A percentile compares a stretch with the other conserved stretches of the same genome.
These are phyloP conservation scores for Aphanomyces astaci DNA, from an alignment of 352 stramenopile genomes.

Conservation along the genomic window DNA sequence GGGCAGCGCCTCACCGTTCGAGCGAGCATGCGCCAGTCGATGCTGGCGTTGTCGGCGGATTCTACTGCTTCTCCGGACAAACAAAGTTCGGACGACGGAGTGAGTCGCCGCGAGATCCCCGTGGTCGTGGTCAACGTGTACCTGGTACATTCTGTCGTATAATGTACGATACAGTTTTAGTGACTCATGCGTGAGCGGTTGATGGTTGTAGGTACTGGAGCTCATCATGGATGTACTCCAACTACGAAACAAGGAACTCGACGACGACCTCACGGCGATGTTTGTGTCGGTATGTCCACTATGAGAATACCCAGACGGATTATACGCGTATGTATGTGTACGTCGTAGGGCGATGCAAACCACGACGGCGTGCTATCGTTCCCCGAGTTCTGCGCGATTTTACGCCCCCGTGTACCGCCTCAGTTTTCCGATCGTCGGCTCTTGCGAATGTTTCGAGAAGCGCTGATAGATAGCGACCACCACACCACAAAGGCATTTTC, in stretches of 20 bases:
- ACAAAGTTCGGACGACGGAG: too few relatives aligned
- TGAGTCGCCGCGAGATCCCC: too few relatives aligned
- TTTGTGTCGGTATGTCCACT: conserved; percentile 17
- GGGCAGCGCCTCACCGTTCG: conserved; percentile 61
- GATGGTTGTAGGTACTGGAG: conserved; percentile 7
- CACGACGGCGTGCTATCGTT: conserved; percentile 63
- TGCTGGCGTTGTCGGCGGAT: too few relatives aligned
- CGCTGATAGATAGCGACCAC: conserved; percentile 47
- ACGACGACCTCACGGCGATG: conserved; percentile 6
- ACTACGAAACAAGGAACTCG: conserved; percentile 17
- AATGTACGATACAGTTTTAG: too few relatives aligned
- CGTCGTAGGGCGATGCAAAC: conserved; percentile 51
- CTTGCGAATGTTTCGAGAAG: conserved; percentile 69
- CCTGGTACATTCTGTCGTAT: too few relatives aligned
- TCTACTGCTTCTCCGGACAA: too few relatives aligned
- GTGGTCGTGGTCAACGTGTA: conserved; percentile 21
- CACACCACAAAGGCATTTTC: conserved; percentile 43
- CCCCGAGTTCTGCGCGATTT: conserved; percentile 58
- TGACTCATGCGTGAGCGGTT: too few relatives aligned
- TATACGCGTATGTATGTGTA: background rate
- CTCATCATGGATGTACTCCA: conserved; percentile 20
- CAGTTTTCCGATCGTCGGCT: conserved; percentile 61
- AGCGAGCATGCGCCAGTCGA: conserved; percentile 59
- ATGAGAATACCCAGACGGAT: background rate
- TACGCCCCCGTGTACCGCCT: conserved; percentile 37